Conservation (phyloP, 805 yeast genomes). For the Lachancea waltii region DNA sequence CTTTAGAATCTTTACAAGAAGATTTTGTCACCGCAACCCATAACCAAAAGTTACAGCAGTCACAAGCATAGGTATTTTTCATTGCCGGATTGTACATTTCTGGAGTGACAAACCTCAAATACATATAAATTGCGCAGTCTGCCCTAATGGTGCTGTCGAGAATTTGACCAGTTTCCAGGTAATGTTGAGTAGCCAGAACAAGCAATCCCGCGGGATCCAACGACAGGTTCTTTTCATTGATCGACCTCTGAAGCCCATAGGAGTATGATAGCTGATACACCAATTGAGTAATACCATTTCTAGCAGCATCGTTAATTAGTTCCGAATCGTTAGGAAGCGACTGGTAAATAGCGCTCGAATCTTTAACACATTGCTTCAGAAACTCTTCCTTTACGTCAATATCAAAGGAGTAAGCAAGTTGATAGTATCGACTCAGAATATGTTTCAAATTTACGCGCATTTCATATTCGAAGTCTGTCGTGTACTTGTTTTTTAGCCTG, state of each 20-base stretch:
- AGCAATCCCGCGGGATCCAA: slow-evolving; percentile 33
- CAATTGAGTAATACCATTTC: slow-evolving; percentile 32
- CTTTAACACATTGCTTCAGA: slow-evolving; percentile 27
- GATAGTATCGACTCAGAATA: slow-evolving; percentile 37
- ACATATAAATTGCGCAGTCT: slow-evolving; percentile 35
- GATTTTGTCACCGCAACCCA: slow-evolving; percentile 32
- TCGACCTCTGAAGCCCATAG: slow-evolving; percentile 27
- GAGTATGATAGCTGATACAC: slow-evolving; percentile 35
- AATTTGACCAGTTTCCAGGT: slow-evolving; percentile 17
- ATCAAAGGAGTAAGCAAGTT: slow-evolving; percentile 60
- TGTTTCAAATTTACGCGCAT: slow-evolving; percentile 26
- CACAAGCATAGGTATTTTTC: slow-evolving; percentile 23
- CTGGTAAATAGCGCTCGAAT: slow-evolving; percentile 39
- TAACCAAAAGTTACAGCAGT: slow-evolving; percentile 31
- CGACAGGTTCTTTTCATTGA: slow-evolving; percentile 28
- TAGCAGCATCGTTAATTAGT: slow-evolving; percentile 28
- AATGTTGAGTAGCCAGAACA: slow-evolving; percentile 21
- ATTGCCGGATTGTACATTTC: slow-evolving; percentile 22
- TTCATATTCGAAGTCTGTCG: slow-evolving; percentile 7
- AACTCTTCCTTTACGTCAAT: slow-evolving; percentile 45
- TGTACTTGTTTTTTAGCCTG: slow-evolving; percentile 16
- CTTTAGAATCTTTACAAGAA: slow-evolving; percentile 16
- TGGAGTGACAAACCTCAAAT: slow-evolving; percentile 39
- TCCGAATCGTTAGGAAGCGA: slow-evolving; percentile 25
- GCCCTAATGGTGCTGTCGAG: slow-evolving; percentile 17